Base-by-base conservation (phyloP, 495 filamentous ascomycete genomes). In the Gamarada debralockiae region DNA sequence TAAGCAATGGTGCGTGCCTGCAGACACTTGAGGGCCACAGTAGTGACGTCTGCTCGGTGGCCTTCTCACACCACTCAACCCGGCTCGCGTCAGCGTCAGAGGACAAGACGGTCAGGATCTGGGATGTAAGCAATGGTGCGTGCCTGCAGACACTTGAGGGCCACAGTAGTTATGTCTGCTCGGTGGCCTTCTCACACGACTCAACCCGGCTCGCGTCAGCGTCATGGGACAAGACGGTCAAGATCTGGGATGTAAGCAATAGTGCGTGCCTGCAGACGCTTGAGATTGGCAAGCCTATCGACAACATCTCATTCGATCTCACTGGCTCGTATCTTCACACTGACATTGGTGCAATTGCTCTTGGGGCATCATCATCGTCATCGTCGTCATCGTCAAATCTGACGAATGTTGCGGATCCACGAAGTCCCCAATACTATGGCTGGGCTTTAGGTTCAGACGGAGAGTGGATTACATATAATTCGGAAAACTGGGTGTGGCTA, bases 201-300 rank as follows among this genome's bases (percentile, higher is more conserved):
- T n/a, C n/a, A n/a, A n/a, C n/a, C n/a, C n/a, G n/a, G n/a, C n/a
- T n/a, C n/a, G n/a, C n/a, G n/a, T n/a, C n/a, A n/a, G n/a, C n/a
- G n/a, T n/a, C n/a, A n/a, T n/a, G n/a, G n/a, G n/a, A n/a, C n/a
- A n/a, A n/a, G n/a, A n/a, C n/a, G n/a, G n/a, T n/a, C n/a, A n/a
- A n/a, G n/a, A n/a, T n/a, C 41, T 73, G 69, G 71, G 61, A 74
- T 55, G 14, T 59, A 9, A 50, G 33, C 15, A 68, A 56, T 54
- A 67, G 67, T 8, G 29, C 21, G 13, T 41, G 36, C 27, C 48
- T 59, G 22, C 43, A 56, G 40, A 65, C 57, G 17, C 54, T 67
- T 29, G 39, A 54, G 10, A 49, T 55, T 57, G 29, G 58, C 41
- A 58, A 37, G 44, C 31, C 33, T 23, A 54, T 63, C 50, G 36